Evolutionary conservation across 805 yeast species (phyloP).

Genomic region (Kazachstania taianensis): DNA sequence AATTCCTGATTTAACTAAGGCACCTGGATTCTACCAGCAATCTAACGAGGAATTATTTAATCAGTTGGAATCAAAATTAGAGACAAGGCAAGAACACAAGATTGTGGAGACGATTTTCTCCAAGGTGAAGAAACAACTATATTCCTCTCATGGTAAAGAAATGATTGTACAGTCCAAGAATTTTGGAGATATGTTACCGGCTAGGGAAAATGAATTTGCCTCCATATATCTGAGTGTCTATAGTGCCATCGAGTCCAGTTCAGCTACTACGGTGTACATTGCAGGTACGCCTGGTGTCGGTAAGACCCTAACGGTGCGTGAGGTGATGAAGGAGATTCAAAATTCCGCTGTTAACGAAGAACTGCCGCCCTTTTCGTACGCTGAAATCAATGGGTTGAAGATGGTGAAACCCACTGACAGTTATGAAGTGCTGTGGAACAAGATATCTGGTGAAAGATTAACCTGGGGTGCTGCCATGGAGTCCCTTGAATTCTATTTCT

Average conservation of each 20-base stretch:
- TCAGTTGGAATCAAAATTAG: constrained; percentile 22
- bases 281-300: constrained; percentile 99
- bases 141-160: constrained; percentile 35
- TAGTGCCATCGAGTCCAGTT: constrained; percentile 53
- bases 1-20: constrained; percentile 24
- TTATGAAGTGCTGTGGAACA: constrained; percentile 75
- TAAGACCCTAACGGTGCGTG: constrained; percentile 86
- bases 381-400: constrained; percentile 88
- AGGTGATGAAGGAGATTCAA: constrained; percentile 64
- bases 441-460: constrained; percentile 49
- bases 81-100: constrained; percentile 33
- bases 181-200: constrained; percentile 52
- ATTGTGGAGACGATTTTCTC: constrained; percentile 28
- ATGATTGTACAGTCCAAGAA: constrained; percentile 31
- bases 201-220: constrained; percentile 76
- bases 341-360: constrained; percentile 31
- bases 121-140: constrained; percentile 28
- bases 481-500: constrained; percentile 62
- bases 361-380: constrained; percentile 48
- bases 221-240: constrained; percentile 60
- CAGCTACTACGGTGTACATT: constrained; percentile 79
- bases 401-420: constrained; percentile 69
- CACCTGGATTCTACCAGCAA: constrained; percentile 20
- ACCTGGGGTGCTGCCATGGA: constrained; percentile 56
- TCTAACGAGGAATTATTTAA: constrained; percentile 15